Base-by-base conservation (phyloP, 768 basidiomycete species). In the Russula earlei region DNA sequence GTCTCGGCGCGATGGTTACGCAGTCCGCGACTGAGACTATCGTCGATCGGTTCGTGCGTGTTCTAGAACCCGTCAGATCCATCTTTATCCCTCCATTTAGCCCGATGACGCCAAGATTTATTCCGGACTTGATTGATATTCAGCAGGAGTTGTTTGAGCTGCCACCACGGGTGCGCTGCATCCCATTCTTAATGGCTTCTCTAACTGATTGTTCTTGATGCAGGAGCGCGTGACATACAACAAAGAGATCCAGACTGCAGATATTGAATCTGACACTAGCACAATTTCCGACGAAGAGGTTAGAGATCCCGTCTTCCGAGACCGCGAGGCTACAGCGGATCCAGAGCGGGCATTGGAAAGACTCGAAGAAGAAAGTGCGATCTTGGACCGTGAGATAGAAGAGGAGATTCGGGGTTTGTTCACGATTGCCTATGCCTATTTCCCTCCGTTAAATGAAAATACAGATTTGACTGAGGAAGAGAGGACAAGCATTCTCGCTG, bases 101-200 rank as follows among this genome's bases (percentile, higher is more conserved):
- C 55, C 73, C 74, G 43, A 73, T 88, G 64, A 82, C 78, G 5
- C 82, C 84, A 11, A 77, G 86, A 41, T 75, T 78, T 29, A 73
- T 82, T 41, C 79, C 80, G n/a, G 89, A 91, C 65, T 76, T 92
- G n/a, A 80, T 95, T 48, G 90, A 95, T 62, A 77, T 89, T 17
- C 88, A 92, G 61, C 84, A 91, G 65, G 93, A 96, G 66, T 72
- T 96, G 5, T 95, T 91, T 62, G 92, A 94, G 63, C 72, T 93
- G 11, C 92, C 92, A 2, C 83, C 86, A 64, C 91, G 87, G 74
- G 92, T 91, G n/a, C 25, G 64, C 54, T 3, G 24, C 20, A 9
- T 22, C n/a, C 40, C 14, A 40, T 42, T 24, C 2, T 27, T 14
- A n/a, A 9, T n/a, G 12, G 22, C 2, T 48, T 22, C 25, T 24